Conservation (phyloP, 805 yeast species). For the Candida awuae region DNA sequence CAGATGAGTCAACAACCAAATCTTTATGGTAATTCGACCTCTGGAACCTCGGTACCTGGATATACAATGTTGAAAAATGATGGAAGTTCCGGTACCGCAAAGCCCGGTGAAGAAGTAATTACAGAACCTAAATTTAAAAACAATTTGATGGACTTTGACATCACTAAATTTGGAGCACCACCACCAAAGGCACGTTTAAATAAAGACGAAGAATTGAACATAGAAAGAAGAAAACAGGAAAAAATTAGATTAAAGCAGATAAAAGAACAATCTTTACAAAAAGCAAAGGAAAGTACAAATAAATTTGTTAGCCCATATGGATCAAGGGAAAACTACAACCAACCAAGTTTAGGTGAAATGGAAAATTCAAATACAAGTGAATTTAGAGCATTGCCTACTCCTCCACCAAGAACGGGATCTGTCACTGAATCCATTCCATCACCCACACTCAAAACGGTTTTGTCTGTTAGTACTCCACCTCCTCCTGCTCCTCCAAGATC, state of each 20-base stretch:
- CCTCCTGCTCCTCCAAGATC: not conserved
- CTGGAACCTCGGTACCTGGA: too few relatives aligned
- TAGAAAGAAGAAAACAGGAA: conserved; percentile 19
- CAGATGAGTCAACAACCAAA: conserved; percentile 8
- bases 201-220: conserved; percentile 19
- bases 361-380: not conserved
- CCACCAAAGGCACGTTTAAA: conserved; percentile 34
- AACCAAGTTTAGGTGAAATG: not conserved
- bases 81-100: conserved; percentile 15
- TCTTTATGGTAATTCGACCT: too few relatives aligned
- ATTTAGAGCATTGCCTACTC: too few relatives aligned
- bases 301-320: conserved; percentile 3
- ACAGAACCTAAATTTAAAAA: conserved; percentile 25
- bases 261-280: conserved; percentile 23
- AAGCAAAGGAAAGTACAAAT: conserved; percentile 16
- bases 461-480: not conserved
- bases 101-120: conserved; percentile 14
- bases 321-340: too few relatives aligned
- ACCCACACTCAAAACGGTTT: not conserved
- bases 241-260: conserved; percentile 21
- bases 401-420: too few relatives aligned
- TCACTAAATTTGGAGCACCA: conserved; percentile 36
- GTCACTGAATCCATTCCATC: too few relatives aligned
- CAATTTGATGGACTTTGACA: conserved; percentile 30
- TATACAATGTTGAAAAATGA: conserved; percentile 4